Percentiles rank a stretch among this genome's conserved stretches.
Conservation (phyloP, 2,329 filamentous ascomycete species). For the Periglandula ipomoeae region DNA sequence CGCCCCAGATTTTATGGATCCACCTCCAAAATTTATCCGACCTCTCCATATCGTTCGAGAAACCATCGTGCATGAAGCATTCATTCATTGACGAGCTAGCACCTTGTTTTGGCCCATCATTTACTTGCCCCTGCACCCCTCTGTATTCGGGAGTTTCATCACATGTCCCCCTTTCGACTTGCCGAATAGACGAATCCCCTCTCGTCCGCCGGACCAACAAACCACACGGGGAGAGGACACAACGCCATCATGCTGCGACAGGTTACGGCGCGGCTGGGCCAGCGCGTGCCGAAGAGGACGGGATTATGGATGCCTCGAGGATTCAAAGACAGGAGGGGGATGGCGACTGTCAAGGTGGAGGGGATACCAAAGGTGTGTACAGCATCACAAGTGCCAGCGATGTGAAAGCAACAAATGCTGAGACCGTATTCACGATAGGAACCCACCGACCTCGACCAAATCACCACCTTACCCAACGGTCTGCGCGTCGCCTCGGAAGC, state of each 20-base stretch:
- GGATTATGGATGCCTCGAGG: slow-evolving; percentile 16
- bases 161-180: too few relatives aligned
- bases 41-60: too few relatives aligned
- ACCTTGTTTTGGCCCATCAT: not conserved
- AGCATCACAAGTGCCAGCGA: not conserved
- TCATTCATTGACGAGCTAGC: too few relatives aligned
- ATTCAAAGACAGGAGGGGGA: not conserved
- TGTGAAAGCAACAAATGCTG: not conserved
- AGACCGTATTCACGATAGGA: slow-evolving; percentile 35
- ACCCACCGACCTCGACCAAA: slow-evolving; percentile 74
- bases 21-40: not conserved
- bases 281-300: slow-evolving; percentile 15
- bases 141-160: too few relatives aligned
- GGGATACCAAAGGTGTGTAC: slow-evolving; percentile 22
- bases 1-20: not conserved
- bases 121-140: not conserved
- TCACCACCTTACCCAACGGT: slow-evolving; percentile 86
- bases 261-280: slow-evolving; percentile 22
- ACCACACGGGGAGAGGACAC: not conserved
- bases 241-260: slow-evolving; percentile 25
- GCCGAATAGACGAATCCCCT: too few relatives aligned
- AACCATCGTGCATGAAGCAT: too few relatives aligned
- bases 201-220: not conserved
- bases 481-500: slow-evolving; percentile 91
- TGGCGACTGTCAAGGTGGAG: slow-evolving; percentile 26